Conservation (phyloP, 2,329 filamentous ascomycete genomes). For the Dothideomycetidae sp. region DNA sequence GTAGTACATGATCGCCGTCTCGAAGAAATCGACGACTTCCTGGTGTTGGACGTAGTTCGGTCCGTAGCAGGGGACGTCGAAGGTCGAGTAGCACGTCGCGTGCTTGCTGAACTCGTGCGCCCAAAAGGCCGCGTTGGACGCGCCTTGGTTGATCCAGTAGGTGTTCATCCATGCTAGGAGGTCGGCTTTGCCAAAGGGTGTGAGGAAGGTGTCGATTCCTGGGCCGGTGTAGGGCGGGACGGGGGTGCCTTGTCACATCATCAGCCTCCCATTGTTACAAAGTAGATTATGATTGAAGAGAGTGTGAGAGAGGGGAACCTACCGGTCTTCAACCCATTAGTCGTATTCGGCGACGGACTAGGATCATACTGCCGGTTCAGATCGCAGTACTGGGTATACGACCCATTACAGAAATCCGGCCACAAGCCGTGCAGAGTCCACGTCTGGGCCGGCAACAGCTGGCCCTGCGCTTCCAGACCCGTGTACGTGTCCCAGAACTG, state of each 20-base stretch:
- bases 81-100: slow-evolving; percentile 52
- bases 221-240: slow-evolving; percentile 46
- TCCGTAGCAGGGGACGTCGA: slow-evolving; percentile 51
- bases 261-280: too few species aligned
- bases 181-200: slow-evolving; percentile 43
- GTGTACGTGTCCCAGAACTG: slow-evolving; percentile 54
- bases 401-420: slow-evolving; percentile 41
- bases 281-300: too few species aligned
- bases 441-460: slow-evolving; percentile 41
- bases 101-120: slow-evolving; percentile 55
- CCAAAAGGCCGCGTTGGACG: slow-evolving; percentile 47
- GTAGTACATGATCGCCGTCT: slow-evolving; percentile 45
- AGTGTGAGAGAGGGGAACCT: slow-evolving; percentile 21
- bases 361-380: slow-evolving; percentile 51
- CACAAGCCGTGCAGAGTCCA: slow-evolving; percentile 50
- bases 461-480: slow-evolving; percentile 42
- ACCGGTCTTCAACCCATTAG: slow-evolving; percentile 40
- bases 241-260: slow-evolving; percentile 21
- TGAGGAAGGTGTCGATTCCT: slow-evolving; percentile 44
- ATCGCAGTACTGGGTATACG: slow-evolving; percentile 55
- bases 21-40: slow-evolving; percentile 50
- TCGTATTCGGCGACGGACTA: slow-evolving; percentile 43
- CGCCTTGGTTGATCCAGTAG: slow-evolving; percentile 46
- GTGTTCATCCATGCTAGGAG: slow-evolving; percentile 51
- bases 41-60: slow-evolving; percentile 41